Conservation (phyloP, 208 protist species). For the Leishmania gerbilli region DNA sequence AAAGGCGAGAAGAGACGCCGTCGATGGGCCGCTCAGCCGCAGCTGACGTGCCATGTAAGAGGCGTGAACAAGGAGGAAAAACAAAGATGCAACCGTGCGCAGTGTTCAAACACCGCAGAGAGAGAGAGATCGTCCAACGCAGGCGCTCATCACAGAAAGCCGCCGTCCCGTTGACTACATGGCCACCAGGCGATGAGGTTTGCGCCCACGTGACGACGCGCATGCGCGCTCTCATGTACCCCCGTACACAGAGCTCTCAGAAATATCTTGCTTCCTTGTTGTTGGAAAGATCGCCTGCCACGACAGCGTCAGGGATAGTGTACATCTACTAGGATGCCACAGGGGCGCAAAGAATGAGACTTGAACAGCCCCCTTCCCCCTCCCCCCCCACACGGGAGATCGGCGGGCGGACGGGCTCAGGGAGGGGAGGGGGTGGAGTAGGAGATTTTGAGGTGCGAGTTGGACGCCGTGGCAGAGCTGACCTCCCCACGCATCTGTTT, state of each 20-base stretch:
- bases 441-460: not conserved
- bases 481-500: not conserved
- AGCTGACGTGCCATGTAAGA: not conserved
- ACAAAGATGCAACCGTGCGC: not conserved
- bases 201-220: not conserved
- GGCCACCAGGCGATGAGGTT: not conserved
- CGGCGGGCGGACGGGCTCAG: not conserved
- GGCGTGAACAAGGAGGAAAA: not conserved
- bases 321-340: not conserved
- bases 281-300: not conserved
- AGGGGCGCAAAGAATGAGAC: not conserved
- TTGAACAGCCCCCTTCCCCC: not conserved
- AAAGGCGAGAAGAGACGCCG: not conserved
- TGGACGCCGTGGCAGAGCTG: not conserved
- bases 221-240: not conserved
- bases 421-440: not conserved
- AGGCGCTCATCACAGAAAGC: not conserved
- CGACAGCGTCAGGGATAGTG: not conserved
- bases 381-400: not conserved
- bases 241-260: too few species aligned
- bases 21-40: not conserved
- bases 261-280: not conserved
- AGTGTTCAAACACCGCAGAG: not conserved
- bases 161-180: not conserved
- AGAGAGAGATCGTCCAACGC: not conserved